These are phyloP conservation scores for Spirogloea muscicola DNA, from an alignment of 139 green algal species.

Conservation along the genomic window DNA sequence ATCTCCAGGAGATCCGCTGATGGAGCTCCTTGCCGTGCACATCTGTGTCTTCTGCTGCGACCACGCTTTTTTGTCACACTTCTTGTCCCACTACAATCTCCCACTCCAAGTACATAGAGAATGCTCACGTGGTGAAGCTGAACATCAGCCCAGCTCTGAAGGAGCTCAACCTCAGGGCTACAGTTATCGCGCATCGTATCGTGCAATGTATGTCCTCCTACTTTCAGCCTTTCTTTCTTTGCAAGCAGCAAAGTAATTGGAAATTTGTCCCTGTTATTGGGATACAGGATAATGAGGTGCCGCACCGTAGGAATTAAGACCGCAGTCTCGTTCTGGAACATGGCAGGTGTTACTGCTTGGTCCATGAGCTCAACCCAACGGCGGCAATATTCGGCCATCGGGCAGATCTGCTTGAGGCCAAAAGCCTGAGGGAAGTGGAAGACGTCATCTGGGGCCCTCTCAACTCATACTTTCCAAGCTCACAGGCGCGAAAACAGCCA, in stretches of 20 bases:
- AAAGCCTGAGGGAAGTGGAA: constrained; percentile 13
- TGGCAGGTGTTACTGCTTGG: constrained; percentile 10
- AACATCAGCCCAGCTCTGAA: too few species aligned
- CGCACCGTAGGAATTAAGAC: not conserved
- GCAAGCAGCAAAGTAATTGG: not conserved
- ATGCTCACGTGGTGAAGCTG: too few species aligned
- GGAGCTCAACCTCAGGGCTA: too few species aligned
- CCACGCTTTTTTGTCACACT: not conserved
- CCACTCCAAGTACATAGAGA: not conserved
- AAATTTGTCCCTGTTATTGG: not conserved
- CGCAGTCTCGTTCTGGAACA: not conserved
- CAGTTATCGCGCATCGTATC: constrained; percentile 10
- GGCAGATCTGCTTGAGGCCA: not conserved
- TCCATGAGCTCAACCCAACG: constrained; percentile 5
- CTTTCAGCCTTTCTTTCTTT: constrained; percentile 2
- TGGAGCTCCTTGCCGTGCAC: constrained; percentile 27
- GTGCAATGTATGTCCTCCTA: constrained; percentile 14
- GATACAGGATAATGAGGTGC: not conserved
- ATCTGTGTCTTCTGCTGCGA: constrained; percentile 11
- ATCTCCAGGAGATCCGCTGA: constrained; percentile 28
- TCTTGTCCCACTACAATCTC: constrained; percentile 3
- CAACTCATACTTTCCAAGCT: too few species aligned
- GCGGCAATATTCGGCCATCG: constrained; percentile 7
- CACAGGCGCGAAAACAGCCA: too few species aligned
- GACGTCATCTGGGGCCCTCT: constrained; percentile 6